Base-by-base conservation (phyloP, 805 yeast species). In the Candida incommunis region DNA sequence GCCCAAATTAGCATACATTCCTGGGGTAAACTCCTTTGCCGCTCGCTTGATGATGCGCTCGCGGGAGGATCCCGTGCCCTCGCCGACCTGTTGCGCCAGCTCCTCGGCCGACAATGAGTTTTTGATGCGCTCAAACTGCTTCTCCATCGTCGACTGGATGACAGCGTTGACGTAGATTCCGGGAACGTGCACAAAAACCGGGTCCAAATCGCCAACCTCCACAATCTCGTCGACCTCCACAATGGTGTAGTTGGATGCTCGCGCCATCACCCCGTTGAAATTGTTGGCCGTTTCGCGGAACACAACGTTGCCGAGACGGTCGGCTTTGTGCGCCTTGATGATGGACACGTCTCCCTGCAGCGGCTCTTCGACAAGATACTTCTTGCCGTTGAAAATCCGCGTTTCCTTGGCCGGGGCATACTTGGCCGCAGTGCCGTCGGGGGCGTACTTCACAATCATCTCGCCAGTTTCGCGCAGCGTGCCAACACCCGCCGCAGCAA, bases 211-310 rank as follows among this genome's bases (percentile, higher is more conserved):
- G 18, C 75, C 75, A 2, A 66, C 63, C 45, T 67, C 65, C 22
- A 71, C 75, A 43, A 71, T 70, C 46, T 69, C 59, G 49, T 71
- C 75, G 20, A 74, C 75, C 57, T 71, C 76, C 2, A 70, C 75
- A 43, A 71, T 63, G n/a, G 74, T 69, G 29, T 63, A 50, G 35
- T 59, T 62, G 4, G 73, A 72, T 23, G 69, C 70, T 47, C 68
- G 60, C 16, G 71, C 76, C 56, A 71, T 65, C 3, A 63, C 65
- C 18, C 59, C 54, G 50, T 71, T 71, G 60, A 71, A 71, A 54
- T 69, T 71, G 49, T 65, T 60, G 1, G 75, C 68, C 15, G 75
- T 59, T 9, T 72, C 72, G 43, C 61, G 58, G 56, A 71, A 71
- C 62, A 66, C 64, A 47, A 72, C 66, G 48, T 72, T 72, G 3